These are phyloP conservation scores for Plasmopara viticola DNA, from an alignment of 352 stramenopile species.

Conservation along the genomic window DNA sequence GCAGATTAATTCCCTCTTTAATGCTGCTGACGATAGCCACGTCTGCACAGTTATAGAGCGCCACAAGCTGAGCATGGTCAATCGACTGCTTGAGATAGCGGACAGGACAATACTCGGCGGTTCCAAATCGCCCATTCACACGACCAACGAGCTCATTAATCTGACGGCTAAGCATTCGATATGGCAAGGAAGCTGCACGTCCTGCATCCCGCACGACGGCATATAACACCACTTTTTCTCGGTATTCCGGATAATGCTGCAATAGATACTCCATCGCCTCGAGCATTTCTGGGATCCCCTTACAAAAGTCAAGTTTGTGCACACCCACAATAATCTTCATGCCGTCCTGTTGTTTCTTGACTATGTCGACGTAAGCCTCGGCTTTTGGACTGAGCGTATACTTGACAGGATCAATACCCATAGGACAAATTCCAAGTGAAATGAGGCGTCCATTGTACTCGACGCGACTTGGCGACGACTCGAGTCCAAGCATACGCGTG, in stretches of 20 bases:
- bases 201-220: constrained; percentile 85
- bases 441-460: constrained; percentile 86
- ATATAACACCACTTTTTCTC: constrained; percentile 91
- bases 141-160: constrained; percentile 87
- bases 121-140: constrained; percentile 85
- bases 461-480: constrained; percentile 78
- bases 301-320: constrained; percentile 76
- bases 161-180: constrained; percentile 80
- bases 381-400: constrained; percentile 66
- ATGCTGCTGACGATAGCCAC: constrained; percentile 86
- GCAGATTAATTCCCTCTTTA: constrained; percentile 88
- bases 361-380: constrained; percentile 39
- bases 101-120: constrained; percentile 82
- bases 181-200: constrained; percentile 57
- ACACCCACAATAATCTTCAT: constrained; percentile 78
- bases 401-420: constrained; percentile 84
- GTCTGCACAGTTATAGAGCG: constrained; percentile 85
- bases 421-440: constrained; percentile 82
- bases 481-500: constrained; percentile 81
- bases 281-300: constrained; percentile 86
- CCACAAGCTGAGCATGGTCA: constrained; percentile 82
- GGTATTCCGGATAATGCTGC: constrained; percentile 86
- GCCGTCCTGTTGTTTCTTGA: constrained; percentile 52
- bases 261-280: constrained; percentile 87
- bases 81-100: constrained; percentile 86